Percentiles rank a stretch among this genome's conserved stretches.
Evolutionary conservation across 2,329 filamentous ascomycete genomes (phyloP).

Genomic region (Xylariaceae sp.): DNA sequence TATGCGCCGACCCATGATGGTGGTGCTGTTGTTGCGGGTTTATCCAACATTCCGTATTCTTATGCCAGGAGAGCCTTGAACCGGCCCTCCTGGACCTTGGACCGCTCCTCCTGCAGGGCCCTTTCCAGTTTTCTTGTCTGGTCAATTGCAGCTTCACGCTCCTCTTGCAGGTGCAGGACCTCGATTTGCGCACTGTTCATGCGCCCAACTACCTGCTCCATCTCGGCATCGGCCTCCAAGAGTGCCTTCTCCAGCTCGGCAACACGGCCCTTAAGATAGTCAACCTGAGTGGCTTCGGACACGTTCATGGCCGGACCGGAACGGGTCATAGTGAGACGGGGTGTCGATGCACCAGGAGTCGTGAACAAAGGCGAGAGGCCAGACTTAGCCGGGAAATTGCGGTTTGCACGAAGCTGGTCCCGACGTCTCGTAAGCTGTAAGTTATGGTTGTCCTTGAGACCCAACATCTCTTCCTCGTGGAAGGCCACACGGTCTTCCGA

Average conservation of each 20-base stretch:
- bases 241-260: slow-evolving; percentile 80
- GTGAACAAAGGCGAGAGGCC: slow-evolving; percentile 59
- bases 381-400: slow-evolving; percentile 51
- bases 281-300: slow-evolving; percentile 67
- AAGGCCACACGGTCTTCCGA: slow-evolving; percentile 78
- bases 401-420: slow-evolving; percentile 44
- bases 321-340: slow-evolving; percentile 45
- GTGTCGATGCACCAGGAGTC: slow-evolving; percentile 42
- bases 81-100: slow-evolving; percentile 45
- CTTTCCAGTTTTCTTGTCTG: slow-evolving; percentile 65
- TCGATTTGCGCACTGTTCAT: slow-evolving; percentile 83
- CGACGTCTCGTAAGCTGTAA: slow-evolving; percentile 71
- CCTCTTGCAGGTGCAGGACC: slow-evolving; percentile 70
- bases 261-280: slow-evolving; percentile 71
- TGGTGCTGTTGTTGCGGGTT: slow-evolving; percentile 2
- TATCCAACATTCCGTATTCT: neutral
- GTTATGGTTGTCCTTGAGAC: slow-evolving; percentile 71
- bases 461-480: slow-evolving; percentile 79
- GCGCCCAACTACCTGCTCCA: slow-evolving; percentile 74
- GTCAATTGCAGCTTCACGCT: slow-evolving; percentile 67
- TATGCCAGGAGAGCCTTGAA: slow-evolving; percentile 33
- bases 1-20: slow-evolving; percentile 6
- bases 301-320: slow-evolving; percentile 57
- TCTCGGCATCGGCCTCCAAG: slow-evolving; percentile 68
- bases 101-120: slow-evolving; percentile 59